phyloP scores from a whole-genome alignment of 257 asterid species.

The Jaltomata sinuosa region DNA sequence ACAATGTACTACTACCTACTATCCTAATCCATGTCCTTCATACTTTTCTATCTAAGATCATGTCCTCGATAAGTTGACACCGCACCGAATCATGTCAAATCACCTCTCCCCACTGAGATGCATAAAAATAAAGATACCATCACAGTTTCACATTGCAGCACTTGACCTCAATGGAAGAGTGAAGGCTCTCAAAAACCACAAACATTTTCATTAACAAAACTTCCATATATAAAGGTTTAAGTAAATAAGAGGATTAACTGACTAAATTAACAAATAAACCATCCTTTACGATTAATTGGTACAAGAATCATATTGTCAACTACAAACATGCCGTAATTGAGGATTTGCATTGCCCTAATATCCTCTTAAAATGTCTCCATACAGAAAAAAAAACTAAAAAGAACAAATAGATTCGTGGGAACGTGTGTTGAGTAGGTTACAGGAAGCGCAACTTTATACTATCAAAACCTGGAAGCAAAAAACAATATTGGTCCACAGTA shows the following conservation, averaged over 20 bases:
- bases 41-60: no score
- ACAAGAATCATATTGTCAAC: conserved; percentile 1
- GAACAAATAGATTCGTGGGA: conserved; percentile 14
- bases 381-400: conserved; percentile 4
- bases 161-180: no score
- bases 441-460: conserved; percentile 6
- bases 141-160: no score
- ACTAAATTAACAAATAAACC: neutral
- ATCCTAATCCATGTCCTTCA: no score
- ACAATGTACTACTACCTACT: no score
- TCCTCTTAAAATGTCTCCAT: conserved; percentile 16
- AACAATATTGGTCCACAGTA: neutral
- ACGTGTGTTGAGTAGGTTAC: conserved; percentile 4
- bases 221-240: neutral
- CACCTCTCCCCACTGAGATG: no score
- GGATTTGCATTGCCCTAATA: conserved; percentile 11
- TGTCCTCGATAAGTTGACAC: no score
- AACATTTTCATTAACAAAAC: neutral
- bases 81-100: no score
- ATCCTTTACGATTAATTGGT: neutral
- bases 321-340: conserved; percentile 5
- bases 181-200: neutral
- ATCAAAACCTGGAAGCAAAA: conserved; percentile 2
- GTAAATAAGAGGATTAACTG: neutral
- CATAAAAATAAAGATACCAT: no score